Conservation (phyloP, 495 filamentous ascomycete genomes). For the Lophiotrema nucula region DNA sequence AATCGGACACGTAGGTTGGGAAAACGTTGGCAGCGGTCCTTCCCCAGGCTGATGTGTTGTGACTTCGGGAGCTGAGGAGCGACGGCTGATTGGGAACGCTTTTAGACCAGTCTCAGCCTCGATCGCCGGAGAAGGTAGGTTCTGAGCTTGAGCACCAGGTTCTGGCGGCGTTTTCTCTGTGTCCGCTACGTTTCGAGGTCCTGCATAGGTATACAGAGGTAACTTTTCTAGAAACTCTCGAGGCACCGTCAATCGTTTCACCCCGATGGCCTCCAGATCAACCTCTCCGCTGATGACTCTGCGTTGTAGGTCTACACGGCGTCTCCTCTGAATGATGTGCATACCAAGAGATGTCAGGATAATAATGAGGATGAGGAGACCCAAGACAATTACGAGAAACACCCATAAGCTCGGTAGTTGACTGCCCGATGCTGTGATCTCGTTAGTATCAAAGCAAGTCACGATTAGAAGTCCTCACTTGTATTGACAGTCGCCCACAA, state of each 20-base stretch:
- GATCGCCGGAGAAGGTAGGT: constrained; percentile 21
- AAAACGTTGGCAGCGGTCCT: constrained; percentile 39
- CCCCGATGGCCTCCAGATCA: constrained; percentile 75
- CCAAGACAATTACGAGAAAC: constrained; percentile 78
- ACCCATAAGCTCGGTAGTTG: constrained; percentile 72
- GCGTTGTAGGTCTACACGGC: constrained; percentile 62
- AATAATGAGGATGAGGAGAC: constrained; percentile 65
- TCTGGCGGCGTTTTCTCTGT: constrained; percentile 6
- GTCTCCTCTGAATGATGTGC: constrained; percentile 68
- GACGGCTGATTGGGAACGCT: constrained; percentile 34
- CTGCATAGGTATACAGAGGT: constrained; percentile 69
- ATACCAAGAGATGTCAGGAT: constrained; percentile 65
- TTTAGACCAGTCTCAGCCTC: constrained; percentile 27
- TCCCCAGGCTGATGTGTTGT: constrained; percentile 18
- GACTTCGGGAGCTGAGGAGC: constrained; percentile 26
- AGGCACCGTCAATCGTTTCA: constrained; percentile 72
- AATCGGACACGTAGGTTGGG: constrained; percentile 77
- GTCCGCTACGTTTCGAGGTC: not conserved
- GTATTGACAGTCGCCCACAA: constrained; percentile 64
- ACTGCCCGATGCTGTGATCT: constrained; percentile 39
- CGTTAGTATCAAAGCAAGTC: constrained; percentile 11
- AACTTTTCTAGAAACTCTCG: constrained; percentile 63
- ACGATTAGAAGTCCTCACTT: constrained; percentile 48
- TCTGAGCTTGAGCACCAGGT: constrained; percentile 12
- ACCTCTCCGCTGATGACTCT: constrained; percentile 73